phyloP scores from a whole-genome alignment of 2,329 filamentous ascomycete species.

The Dactylellina cionopaga region DNA sequence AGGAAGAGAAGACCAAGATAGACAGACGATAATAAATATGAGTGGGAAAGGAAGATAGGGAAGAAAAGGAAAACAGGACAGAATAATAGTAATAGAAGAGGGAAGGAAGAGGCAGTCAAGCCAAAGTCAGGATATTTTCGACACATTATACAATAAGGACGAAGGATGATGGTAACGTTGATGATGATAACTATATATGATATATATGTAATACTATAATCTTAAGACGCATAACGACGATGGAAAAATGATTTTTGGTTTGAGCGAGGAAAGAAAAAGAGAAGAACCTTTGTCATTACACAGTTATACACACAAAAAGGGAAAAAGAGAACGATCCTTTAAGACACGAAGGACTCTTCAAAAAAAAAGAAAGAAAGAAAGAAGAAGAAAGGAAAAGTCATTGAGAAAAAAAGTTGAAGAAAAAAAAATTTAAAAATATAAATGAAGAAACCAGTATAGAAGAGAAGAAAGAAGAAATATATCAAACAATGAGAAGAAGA shows the following conservation, averaged over 20 bases:
- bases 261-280: constrained; percentile 2
- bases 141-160: constrained; percentile 45
- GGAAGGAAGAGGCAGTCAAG: background rate
- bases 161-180: background rate
- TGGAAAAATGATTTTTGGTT: background rate
- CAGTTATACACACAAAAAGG: constrained; percentile 25
- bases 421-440: no score
- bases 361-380: constrained; percentile 2
- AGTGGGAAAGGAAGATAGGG: background rate
- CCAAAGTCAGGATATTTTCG: constrained; percentile 10
- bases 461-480: constrained; percentile 11
- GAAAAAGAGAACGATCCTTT: constrained; percentile 14
- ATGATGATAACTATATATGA: no score
- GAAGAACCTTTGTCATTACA: constrained; percentile 39
- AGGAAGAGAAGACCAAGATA: no score
- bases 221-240: background rate
- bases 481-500: background rate
- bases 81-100: constrained; percentile 20
- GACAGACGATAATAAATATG: background rate
- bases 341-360: background rate
- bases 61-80: background rate
- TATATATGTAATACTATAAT: no score
- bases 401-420: no score
- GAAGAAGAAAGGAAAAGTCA: constrained; percentile 8
- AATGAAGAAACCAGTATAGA: no score